Conservation (phyloP, 1,284 basidiomycete species). For the Ganoderma resinaceum region DNA sequence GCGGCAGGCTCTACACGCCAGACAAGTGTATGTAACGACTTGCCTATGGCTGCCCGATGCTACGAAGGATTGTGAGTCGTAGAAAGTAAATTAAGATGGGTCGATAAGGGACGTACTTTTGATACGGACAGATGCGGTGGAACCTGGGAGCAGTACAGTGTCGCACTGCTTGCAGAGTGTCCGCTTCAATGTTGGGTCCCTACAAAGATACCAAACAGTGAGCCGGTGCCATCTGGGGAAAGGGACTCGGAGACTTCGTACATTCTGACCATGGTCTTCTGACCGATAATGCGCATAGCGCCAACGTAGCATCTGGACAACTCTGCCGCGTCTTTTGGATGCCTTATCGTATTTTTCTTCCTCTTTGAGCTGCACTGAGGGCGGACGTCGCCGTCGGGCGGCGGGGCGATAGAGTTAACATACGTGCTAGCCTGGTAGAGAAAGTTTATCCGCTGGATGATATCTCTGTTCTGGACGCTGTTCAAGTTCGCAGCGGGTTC, state of each 20-base stretch:
- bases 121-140: constrained; percentile 67
- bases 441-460: constrained; percentile 83
- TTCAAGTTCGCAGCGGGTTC: constrained; percentile 54
- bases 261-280: constrained; percentile 80
- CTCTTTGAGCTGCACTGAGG: constrained; percentile 10
- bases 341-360: constrained; percentile 38
- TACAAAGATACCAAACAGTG: constrained; percentile 44
- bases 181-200: constrained; percentile 82
- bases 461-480: constrained; percentile 69
- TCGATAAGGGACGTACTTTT: constrained; percentile 55
- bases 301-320: constrained; percentile 68
- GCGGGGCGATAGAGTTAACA: constrained; percentile 52
- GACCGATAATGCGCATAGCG: constrained; percentile 73
- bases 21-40: constrained; percentile 62
- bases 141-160: constrained; percentile 69
- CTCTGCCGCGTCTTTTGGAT: constrained; percentile 50
- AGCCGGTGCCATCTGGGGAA: background rate
- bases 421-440: constrained; percentile 82
- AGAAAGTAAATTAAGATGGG: background rate
- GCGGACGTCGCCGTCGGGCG: constrained; percentile 9
- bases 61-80: constrained; percentile 34
- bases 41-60: constrained; percentile 61
- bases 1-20: constrained; percentile 55
- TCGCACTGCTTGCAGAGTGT: constrained; percentile 76
- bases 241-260: constrained; percentile 44